Evolutionary conservation across 1,284 basidiomycete species (phyloP), one percentile per base, ranked within the genome.

Genomic region (Pseudozyma pruni): DNA sequence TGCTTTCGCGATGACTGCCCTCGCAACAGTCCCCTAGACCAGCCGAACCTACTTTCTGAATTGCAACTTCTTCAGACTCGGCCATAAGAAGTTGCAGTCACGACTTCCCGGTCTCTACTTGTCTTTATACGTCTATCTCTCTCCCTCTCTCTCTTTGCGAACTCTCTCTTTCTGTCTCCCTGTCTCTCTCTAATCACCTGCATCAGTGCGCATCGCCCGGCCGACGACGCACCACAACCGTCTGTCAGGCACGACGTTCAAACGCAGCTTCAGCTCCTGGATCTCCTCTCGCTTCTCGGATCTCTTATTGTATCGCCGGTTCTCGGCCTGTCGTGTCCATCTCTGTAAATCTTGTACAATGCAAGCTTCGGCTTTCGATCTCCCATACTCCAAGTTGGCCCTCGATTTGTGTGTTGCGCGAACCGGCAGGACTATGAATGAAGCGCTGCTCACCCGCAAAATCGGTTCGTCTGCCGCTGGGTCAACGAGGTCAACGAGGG

Each of bases 331-430:
- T 2, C 29, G 2, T 2, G 20, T 16, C 16, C 27, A 11, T 19
- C 11, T 47, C 27, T 56, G 57, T 60, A 53, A 48, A 60, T 60
- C 29, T 32, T 60, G 57, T 60, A 60, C 45, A 60, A 53, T 38
- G 57, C 50, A 55, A n/a, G 5, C 34, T 27, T 22, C 16, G 27
- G 27, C 19, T 16, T 33, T n/a, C 33, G 25, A 6, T 32, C n/a
- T 40, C 25, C 17, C 35, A 20, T 17, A n/a, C 19, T 31, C 41
- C 33, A 11, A 2, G 14, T 16, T 14, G 38, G 20, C 2, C 3
- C 38, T 41, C 11, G 14, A 10, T 25, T 19, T 23, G 23, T 19
- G 11, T 41, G 32, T 13, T 43, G 17, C n/a, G n/a, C n/a, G n/a
- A n/a, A n/a, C 22, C 19, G 17, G n/a, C 37, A 8, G 27, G 19